These are phyloP conservation scores for Hygrocybe punicea DNA, from an alignment of 768 basidiomycete species.

Conservation along the genomic window DNA sequence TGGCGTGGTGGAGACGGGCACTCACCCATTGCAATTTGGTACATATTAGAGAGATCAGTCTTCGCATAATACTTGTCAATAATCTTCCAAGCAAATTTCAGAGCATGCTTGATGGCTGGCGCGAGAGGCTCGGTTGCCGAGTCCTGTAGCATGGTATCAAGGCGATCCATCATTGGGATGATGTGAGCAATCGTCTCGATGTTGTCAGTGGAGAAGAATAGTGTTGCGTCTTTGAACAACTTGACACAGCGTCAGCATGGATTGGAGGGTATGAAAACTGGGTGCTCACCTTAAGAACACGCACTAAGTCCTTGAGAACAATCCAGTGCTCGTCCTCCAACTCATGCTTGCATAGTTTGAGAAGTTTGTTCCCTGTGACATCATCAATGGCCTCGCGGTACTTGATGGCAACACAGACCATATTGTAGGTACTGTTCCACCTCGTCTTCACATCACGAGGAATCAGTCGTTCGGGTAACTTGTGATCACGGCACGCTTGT, in stretches of 20 bases:
- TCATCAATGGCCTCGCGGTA: no score
- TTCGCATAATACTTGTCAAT: slow-evolving; percentile 33
- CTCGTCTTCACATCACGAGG: no score
- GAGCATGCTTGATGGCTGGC: slow-evolving; percentile 21
- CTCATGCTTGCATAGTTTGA: no score
- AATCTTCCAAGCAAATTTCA: slow-evolving; percentile 23
- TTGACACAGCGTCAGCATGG: not conserved
- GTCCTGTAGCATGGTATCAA: slow-evolving; percentile 21
- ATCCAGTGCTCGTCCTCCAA: no score
- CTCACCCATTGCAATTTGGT: slow-evolving; percentile 38
- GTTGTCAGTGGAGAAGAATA: slow-evolving; percentile 3
- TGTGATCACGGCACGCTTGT: no score
- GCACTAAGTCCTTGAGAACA: not conserved
- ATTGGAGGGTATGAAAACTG: not conserved
- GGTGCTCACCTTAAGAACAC: not conserved
- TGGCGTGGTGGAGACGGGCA: not conserved
- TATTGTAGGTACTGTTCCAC: no score
- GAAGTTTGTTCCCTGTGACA: no score
- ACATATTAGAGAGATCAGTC: slow-evolving; percentile 33
- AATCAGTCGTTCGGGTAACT: no score
- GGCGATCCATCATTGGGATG: slow-evolving; percentile 28
- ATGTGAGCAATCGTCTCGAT: slow-evolving; percentile 22
- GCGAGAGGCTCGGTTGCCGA: slow-evolving; percentile 1
- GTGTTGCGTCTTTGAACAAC: slow-evolving; percentile 6
- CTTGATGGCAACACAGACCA: no score